Evolutionary conservation across 768 basidiomycete species (phyloP).

Genomic region (Jaapia argillacea): DNA sequence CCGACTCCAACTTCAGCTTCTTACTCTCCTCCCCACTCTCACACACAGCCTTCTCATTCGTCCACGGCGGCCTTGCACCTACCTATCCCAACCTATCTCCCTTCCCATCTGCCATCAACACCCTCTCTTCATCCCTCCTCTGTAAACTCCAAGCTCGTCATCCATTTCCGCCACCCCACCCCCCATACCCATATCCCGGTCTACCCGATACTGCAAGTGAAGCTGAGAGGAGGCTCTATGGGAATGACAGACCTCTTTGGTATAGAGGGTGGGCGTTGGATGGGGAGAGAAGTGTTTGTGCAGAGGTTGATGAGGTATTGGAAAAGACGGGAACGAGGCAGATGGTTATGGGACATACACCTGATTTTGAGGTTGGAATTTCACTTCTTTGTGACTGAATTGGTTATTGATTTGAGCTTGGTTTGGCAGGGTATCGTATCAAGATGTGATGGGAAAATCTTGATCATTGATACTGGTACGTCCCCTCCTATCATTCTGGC

Average conservation of each 20-base stretch:
- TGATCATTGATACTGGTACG: conserved; percentile 91
- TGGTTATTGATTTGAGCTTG: conserved; percentile 2
- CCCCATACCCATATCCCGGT: conserved; percentile 65
- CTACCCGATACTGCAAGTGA: conserved; percentile 55
- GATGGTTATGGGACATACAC: conserved; percentile 97
- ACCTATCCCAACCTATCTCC: conserved; percentile 67
- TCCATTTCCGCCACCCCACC: conserved; percentile 68
- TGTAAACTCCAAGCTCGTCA: conserved; percentile 52
- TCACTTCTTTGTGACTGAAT: conserved; percentile 4
- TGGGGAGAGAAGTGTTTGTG: conserved; percentile 59
- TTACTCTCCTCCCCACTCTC: conserved; percentile 42
- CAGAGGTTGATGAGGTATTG: conserved; percentile 60
- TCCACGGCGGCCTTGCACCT: conserved; percentile 86
- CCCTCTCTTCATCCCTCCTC: conserved; percentile 59
- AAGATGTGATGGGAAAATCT: conserved; percentile 83
- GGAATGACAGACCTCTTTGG: conserved; percentile 80
- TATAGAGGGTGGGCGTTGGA: conserved; percentile 89
- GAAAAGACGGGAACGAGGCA: conserved; percentile 70
- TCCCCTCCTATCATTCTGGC: not conserved
- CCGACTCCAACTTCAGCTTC: no score
- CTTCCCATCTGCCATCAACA: conserved; percentile 80
- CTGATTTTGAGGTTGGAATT: conserved; percentile 58
- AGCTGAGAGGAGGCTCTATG: conserved; percentile 67
- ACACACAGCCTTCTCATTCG: conserved; percentile 80
- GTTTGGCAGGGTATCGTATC: conserved; percentile 81